phyloP scores from a whole-genome alignment of 2,329 filamentous ascomycete species.

The Domatiomyces globalis region DNA sequence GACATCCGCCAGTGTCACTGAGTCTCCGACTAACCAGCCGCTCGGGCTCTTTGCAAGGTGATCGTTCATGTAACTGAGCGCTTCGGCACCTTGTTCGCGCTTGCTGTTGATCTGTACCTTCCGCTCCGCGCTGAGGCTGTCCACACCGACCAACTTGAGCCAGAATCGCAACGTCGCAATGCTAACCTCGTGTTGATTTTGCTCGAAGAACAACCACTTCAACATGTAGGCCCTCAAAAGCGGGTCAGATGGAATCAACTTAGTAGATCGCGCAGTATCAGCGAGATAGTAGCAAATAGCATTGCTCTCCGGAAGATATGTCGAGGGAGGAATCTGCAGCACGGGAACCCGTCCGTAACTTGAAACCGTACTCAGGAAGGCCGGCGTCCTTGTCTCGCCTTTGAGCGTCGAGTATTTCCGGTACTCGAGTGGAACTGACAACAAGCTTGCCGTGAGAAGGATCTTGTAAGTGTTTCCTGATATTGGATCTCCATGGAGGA shows the following conservation, averaged over 20 bases:
- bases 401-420: constrained; percentile 3
- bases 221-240: constrained; percentile 3
- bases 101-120: constrained; percentile 26
- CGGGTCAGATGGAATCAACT: constrained; percentile 1
- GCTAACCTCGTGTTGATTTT: constrained; percentile 8
- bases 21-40: constrained; percentile 6
- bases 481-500: constrained; percentile 5
- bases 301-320: constrained; percentile 7
- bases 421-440: constrained; percentile 3
- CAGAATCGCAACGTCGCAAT: constrained; percentile 6
- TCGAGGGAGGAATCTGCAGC: constrained; percentile 2
- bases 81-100: not conserved
- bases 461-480: constrained; percentile 8
- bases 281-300: constrained; percentile 6
- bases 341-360: constrained; percentile 4
- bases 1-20: constrained; percentile 5
- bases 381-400: constrained; percentile 4
- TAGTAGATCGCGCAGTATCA: not conserved
- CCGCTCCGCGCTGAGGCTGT: constrained; percentile 27
- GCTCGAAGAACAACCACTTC: constrained; percentile 8
- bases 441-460: constrained; percentile 4
- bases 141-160: constrained; percentile 26
- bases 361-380: constrained; percentile 3
- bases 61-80: constrained; percentile 4
- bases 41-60: constrained; percentile 2